These are phyloP conservation scores for Leccinum fibrillosum DNA, from an alignment of 768 basidiomycete genomes.

Conservation along the genomic window DNA sequence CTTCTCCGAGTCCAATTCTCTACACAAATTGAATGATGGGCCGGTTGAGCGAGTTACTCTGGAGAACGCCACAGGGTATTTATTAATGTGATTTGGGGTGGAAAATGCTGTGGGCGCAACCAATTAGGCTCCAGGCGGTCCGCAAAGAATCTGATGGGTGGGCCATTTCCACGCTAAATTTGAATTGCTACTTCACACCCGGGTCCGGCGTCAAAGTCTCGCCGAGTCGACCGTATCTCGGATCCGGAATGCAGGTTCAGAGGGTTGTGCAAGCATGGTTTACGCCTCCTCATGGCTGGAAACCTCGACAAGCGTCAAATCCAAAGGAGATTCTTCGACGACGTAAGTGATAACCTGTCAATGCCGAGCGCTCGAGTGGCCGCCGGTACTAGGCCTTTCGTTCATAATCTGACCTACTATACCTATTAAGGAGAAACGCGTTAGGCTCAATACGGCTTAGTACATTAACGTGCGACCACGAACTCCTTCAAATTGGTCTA, in stretches of 20 bases:
- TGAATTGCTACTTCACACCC: background rate
- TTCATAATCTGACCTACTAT: background rate
- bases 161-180: background rate
- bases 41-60: background rate
- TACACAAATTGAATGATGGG: background rate
- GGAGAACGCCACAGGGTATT: background rate
- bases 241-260: background rate
- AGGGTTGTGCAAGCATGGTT: background rate
- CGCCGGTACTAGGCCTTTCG: too few relatives aligned
- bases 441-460: background rate
- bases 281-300: background rate
- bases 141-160: background rate
- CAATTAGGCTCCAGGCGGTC: too few relatives aligned
- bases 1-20: background rate
- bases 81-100: too few relatives aligned
- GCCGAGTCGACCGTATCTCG: background rate
- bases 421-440: background rate
- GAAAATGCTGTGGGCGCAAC: too few relatives aligned
- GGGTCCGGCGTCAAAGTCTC: background rate
- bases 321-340: background rate
- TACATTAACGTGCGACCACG: background rate
- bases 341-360: background rate
- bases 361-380: background rate
- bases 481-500: background rate
- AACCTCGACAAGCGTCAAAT: background rate